These are phyloP conservation scores for Ophiosphaerella herpotricha DNA, from an alignment of 2,329 filamentous ascomycete genomes.

Conservation along the genomic window DNA sequence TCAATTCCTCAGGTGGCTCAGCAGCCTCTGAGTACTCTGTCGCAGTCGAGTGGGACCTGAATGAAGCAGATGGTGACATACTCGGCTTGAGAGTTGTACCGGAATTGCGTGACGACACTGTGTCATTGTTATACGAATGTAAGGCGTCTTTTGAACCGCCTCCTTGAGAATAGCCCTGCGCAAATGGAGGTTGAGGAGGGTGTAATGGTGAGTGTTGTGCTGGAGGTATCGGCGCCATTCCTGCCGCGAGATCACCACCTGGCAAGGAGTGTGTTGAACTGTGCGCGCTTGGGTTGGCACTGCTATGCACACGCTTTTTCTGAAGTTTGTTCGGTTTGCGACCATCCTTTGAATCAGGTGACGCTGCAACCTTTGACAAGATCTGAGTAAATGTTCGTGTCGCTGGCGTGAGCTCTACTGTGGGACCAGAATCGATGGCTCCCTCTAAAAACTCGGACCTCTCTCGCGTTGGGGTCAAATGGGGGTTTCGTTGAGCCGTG, in stretches of 20 bases:
- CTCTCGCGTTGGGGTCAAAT: conserved; percentile 36
- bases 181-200: conserved; percentile 36
- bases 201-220: conserved; percentile 39
- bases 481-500: conserved; percentile 25
- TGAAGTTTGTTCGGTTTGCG: conserved; percentile 87
- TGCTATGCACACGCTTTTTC: conserved; percentile 77
- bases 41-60: conserved; percentile 69
- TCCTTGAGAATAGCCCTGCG: conserved; percentile 31
- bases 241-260: conserved; percentile 32
- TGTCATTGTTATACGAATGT: conserved; percentile 32
- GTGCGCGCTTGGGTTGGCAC: conserved; percentile 82
- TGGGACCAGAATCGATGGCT: conserved; percentile 32
- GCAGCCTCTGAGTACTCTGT: conserved; percentile 80
- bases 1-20: conserved; percentile 70
- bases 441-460: conserved; percentile 41
- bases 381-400: conserved; percentile 46
- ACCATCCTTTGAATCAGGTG: conserved; percentile 49
- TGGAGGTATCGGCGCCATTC: conserved; percentile 11
- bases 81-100: conserved; percentile 64
- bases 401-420: conserved; percentile 29
- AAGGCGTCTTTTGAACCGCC: conserved; percentile 32
- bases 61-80: conserved; percentile 75
- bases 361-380: conserved; percentile 48
- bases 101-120: conserved; percentile 53
- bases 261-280: conserved; percentile 83